These are phyloP conservation scores for Ophiostoma tasmaniense DNA, from an alignment of 2,329 filamentous ascomycete genomes.

Conservation along the genomic window DNA sequence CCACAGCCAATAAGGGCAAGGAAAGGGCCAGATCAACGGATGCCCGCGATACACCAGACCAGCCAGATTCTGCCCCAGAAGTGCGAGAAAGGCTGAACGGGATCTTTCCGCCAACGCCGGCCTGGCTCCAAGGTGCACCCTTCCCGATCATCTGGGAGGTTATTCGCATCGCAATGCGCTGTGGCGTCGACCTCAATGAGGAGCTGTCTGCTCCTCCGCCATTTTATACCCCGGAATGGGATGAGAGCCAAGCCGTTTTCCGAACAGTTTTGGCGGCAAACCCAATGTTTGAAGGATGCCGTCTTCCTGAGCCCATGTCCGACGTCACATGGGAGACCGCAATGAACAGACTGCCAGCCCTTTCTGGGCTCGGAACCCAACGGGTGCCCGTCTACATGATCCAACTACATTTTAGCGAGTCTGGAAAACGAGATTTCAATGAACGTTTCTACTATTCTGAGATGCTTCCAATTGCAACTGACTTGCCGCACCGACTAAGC, in stretches of 20 bases:
- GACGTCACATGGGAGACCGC: slow-evolving; percentile 28
- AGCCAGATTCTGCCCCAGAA: background rate
- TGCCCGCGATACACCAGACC: background rate
- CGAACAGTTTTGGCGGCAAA: slow-evolving; percentile 34
- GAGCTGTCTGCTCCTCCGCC: slow-evolving; percentile 22
- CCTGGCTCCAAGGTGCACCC: slow-evolving; percentile 36
- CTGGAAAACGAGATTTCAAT: background rate
- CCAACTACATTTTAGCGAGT: slow-evolving; percentile 31
- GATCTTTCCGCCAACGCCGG: slow-evolving; percentile 37
- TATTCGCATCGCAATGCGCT: slow-evolving; percentile 39
- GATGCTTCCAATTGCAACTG: slow-evolving; percentile 41
- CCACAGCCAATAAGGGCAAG: background rate
- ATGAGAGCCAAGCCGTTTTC: slow-evolving; percentile 36
- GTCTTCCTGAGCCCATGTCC: slow-evolving; percentile 37
- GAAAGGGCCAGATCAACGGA: background rate
- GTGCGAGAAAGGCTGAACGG: slow-evolving; percentile 27
- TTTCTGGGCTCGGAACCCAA: slow-evolving; percentile 25
- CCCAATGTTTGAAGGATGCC: slow-evolving; percentile 34
- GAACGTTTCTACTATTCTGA: slow-evolving; percentile 37
- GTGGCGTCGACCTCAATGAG: slow-evolving; percentile 32
- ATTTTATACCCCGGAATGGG: slow-evolving; percentile 34
- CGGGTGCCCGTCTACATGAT: slow-evolving; percentile 37
- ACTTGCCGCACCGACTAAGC: slow-evolving; percentile 42
- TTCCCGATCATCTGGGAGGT: slow-evolving; percentile 46
- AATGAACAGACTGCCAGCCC: slow-evolving; percentile 20